phyloP scores from a whole-genome alignment of 768 basidiomycete species.

The Calocybe indica region DNA sequence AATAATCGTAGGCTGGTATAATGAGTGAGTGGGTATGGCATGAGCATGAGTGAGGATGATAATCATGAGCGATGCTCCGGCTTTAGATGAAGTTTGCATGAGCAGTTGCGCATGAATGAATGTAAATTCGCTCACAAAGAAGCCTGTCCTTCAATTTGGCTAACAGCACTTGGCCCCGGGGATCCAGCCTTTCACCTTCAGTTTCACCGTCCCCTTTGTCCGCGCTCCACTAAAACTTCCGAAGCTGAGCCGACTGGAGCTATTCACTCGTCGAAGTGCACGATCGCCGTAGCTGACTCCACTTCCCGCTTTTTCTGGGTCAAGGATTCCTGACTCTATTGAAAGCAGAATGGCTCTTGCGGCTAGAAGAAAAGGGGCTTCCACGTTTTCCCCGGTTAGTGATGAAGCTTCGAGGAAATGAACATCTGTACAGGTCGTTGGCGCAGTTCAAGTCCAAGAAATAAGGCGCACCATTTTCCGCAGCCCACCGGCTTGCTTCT shows the following conservation, averaged over 20 bases:
- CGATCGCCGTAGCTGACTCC: conserved; percentile 97
- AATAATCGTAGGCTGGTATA: conserved; percentile 28
- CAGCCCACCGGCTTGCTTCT: conserved; percentile 94
- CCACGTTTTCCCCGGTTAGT: conserved; percentile 86
- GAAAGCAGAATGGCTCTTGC: conserved; percentile 85
- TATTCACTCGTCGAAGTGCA: conserved; percentile 84
- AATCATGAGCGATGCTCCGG: neutral
- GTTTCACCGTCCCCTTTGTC: conserved; percentile 51
- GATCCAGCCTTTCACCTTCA: conserved; percentile 57
- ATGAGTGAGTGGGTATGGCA: conserved; percentile 30
- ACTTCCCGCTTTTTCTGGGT: conserved; percentile 91
- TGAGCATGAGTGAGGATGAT: conserved; percentile 6
- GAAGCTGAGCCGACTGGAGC: conserved; percentile 84
- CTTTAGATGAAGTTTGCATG: neutral
- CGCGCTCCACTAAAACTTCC: conserved; percentile 72
- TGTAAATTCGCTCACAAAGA: neutral
- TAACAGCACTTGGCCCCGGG: conserved; percentile 68
- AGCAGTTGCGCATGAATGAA: conserved; percentile 3
- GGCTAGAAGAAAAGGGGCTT: conserved; percentile 85
- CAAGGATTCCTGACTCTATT: conserved; percentile 85
- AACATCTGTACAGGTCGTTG: conserved; percentile 47
- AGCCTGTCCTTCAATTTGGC: conserved; percentile 2
- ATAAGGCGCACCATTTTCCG: conserved; percentile 72
- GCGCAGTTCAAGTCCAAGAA: too few species aligned
- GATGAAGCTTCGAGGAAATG: conserved; percentile 95